Evolutionary conservation across 306 rosid genomes (phyloP).

Genomic region (Urtica urens): DNA sequence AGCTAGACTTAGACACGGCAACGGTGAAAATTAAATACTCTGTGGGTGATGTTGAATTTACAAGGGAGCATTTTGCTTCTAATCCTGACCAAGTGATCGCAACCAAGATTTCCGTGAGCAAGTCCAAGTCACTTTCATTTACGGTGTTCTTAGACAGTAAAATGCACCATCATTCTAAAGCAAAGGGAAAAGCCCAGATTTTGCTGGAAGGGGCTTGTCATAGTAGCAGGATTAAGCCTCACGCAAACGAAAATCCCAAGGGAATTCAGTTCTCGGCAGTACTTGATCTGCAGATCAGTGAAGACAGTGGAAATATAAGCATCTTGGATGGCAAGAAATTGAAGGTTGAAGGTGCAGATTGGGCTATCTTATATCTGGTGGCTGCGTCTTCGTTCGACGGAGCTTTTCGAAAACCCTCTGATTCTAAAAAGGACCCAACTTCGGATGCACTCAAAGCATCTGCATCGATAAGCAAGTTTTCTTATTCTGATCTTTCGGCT

Average conservation of each 20-base stretch:
- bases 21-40: slow-evolving; percentile 54
- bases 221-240: slow-evolving; percentile 38
- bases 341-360: slow-evolving; percentile 63
- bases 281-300: slow-evolving; percentile 69
- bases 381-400: slow-evolving; percentile 77
- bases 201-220: slow-evolving; percentile 69
- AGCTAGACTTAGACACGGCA: slow-evolving; percentile 76
- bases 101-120: slow-evolving; percentile 59
- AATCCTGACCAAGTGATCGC: slow-evolving; percentile 68
- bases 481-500: slow-evolving; percentile 58
- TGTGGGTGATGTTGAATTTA: slow-evolving; percentile 58
- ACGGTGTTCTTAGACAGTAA: slow-evolving; percentile 67
- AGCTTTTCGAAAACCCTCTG: slow-evolving; percentile 61
- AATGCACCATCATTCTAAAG: slow-evolving; percentile 36
- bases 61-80: slow-evolving; percentile 79
- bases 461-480: slow-evolving; percentile 29
- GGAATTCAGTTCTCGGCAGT: slow-evolving; percentile 73
- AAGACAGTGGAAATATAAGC: slow-evolving; percentile 39
- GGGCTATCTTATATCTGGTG: slow-evolving; percentile 59
- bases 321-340: slow-evolving; percentile 57
- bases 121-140: slow-evolving; percentile 55
- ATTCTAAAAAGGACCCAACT: slow-evolving; percentile 70
- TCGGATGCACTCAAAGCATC: slow-evolving; percentile 41
- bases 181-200: slow-evolving; percentile 48
- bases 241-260: slow-evolving; percentile 34